These are phyloP conservation scores for Emericellopsis cladophorae DNA, from an alignment of 2,329 filamentous ascomycete species.

Conservation along the genomic window DNA sequence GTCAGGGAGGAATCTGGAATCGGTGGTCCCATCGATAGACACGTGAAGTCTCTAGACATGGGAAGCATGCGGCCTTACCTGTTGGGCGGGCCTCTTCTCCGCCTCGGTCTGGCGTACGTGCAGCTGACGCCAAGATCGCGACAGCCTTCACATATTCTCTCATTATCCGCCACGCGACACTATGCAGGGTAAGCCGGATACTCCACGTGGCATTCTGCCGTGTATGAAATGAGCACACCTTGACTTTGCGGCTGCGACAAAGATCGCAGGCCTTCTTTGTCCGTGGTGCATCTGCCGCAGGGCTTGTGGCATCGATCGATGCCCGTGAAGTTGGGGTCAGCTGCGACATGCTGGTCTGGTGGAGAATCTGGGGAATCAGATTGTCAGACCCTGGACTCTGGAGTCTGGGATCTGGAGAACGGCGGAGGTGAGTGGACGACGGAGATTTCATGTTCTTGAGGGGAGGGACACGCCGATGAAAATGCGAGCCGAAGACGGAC, in stretches of 20 bases:
- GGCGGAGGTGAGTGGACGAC: too few species aligned
- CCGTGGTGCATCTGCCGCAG: background rate
- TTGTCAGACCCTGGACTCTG: too few species aligned
- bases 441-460: too few species aligned
- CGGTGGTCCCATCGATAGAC: too few species aligned
- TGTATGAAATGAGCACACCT: slow-evolving; percentile 4
- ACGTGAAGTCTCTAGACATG: too few species aligned
- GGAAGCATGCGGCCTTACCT: slow-evolving; percentile 4
- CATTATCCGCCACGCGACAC: slow-evolving; percentile 7
- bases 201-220: background rate
- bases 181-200: slow-evolving; percentile 3
- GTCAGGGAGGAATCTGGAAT: too few species aligned
- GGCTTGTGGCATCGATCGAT: background rate
- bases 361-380: too few species aligned
- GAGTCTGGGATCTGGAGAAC: too few species aligned
- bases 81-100: slow-evolving; percentile 13
- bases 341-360: too few species aligned
- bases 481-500: too few species aligned
- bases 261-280: slow-evolving; percentile 16
- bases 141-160: slow-evolving; percentile 10
- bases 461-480: too few species aligned
- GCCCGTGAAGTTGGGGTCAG: background rate
- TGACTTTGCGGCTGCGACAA: slow-evolving; percentile 15
- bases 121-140: slow-evolving; percentile 11
- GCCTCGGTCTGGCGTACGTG: slow-evolving; percentile 12